Conservation (phyloP, 208 protist species). For the Trichomonas tenax region DNA sequence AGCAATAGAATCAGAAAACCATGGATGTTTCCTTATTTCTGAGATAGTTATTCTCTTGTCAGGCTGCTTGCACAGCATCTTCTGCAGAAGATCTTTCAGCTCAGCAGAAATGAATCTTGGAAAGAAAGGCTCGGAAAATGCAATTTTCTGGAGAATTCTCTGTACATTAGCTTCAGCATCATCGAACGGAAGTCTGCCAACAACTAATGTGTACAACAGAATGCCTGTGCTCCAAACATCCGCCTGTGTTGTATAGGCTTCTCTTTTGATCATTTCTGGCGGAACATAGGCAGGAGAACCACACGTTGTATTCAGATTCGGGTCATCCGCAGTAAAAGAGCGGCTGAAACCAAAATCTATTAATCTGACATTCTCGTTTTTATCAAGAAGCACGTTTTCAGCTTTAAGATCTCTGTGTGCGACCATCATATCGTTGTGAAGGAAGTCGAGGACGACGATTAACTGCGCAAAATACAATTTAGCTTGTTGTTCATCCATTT, state of each 20-base stretch:
- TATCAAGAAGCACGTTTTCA: slow-evolving; percentile 26
- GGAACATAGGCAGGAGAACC: slow-evolving; percentile 26
- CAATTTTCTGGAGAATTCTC: neutral
- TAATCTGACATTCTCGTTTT: slow-evolving; percentile 6
- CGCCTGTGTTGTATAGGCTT: neutral
- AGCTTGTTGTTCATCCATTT: slow-evolving; percentile 23
- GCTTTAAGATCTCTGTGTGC: slow-evolving; percentile 28
- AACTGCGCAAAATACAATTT: slow-evolving; percentile 17
- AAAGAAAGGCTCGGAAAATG: neutral
- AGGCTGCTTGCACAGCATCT: slow-evolving; percentile 24
- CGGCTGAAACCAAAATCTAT: slow-evolving; percentile 28
- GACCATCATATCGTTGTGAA: slow-evolving; percentile 20
- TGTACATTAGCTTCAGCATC: neutral
- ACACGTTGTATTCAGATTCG: slow-evolving; percentile 23
- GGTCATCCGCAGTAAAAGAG: neutral
- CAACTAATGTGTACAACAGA: neutral
- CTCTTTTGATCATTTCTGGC: slow-evolving; percentile 27
- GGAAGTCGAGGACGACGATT: slow-evolving; percentile 20
- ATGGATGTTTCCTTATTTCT: slow-evolving; percentile 25
- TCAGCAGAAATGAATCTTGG: neutral
- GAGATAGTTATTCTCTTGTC: slow-evolving; percentile 2
- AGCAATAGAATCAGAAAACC: slow-evolving; percentile 14
- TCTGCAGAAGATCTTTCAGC: neutral
- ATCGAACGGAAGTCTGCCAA: neutral
- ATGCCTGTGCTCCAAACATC: neutral